Conservation (phyloP, 371 early-diverging fungal genomes). For the Dinochytrium kinnereticum region DNA sequence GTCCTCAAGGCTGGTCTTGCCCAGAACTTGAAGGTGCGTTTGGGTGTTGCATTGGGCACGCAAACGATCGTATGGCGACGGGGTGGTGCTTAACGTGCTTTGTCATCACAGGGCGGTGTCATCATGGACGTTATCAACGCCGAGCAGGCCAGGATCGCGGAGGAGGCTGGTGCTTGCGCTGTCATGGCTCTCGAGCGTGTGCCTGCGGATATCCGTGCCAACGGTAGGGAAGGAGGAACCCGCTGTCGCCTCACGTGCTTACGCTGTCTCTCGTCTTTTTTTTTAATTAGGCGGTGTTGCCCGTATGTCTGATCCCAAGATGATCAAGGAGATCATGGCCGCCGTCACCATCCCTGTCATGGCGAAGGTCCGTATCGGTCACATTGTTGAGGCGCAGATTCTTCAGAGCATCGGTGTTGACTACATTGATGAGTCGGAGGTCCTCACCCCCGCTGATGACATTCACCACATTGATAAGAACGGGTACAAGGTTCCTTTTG, state of each 20-base stretch:
- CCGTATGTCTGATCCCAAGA: slow-evolving; percentile 95
- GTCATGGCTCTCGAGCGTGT: slow-evolving; percentile 99
- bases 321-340: slow-evolving; percentile 94
- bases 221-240: slow-evolving; percentile 83
- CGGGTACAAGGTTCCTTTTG: slow-evolving; percentile 90
- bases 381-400: slow-evolving; percentile 98
- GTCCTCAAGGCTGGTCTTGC: slow-evolving; percentile 90
- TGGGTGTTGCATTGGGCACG: not conserved
- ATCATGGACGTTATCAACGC: slow-evolving; percentile 98
- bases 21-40: slow-evolving; percentile 92
- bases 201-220: slow-evolving; percentile 97
- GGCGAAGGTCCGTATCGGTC: slow-evolving; percentile 98
- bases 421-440: slow-evolving; percentile 97
- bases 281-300: slow-evolving; percentile 87
- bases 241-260: no score
- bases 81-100: not conserved
- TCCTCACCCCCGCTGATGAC: slow-evolving; percentile 95
- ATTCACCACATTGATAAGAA: slow-evolving; percentile 92
- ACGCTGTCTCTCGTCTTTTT: no score
- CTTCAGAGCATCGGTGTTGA: slow-evolving; percentile 89
- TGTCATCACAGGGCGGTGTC: slow-evolving; percentile 77
- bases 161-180: slow-evolving; percentile 97
- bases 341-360: slow-evolving; percentile 99
- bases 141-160: slow-evolving; percentile 96
- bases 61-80: no score